A percentile compares a stretch with the other conserved stretches of the same genome.
phyloP scores from a whole-genome alignment of 257 asterid species.

The Jacaranda mimosifolia region DNA sequence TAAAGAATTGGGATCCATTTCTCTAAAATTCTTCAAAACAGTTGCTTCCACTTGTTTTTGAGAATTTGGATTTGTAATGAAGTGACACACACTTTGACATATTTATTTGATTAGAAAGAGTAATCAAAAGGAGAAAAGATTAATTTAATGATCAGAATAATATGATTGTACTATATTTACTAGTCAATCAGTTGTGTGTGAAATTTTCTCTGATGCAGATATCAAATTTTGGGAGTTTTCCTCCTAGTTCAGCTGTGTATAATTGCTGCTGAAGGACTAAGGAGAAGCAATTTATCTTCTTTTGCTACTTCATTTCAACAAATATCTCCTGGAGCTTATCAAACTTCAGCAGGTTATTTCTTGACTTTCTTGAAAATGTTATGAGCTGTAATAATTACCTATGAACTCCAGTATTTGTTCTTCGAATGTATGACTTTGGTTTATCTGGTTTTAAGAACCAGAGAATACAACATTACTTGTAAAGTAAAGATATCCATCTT shows the following conservation, averaged over 20 bases:
- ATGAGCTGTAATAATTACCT: neutral
- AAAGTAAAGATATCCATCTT: slow-evolving; percentile 13
- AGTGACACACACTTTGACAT: neutral
- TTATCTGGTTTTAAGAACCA: slow-evolving; percentile 10
- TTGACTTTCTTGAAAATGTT: slow-evolving; percentile 10
- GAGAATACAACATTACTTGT: neutral
- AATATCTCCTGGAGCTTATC: slow-evolving; percentile 75
- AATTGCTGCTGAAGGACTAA: slow-evolving; percentile 88
- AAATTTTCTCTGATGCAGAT: slow-evolving; percentile 59
- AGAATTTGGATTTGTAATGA: too few relatives aligned
- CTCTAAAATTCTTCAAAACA: too few relatives aligned
- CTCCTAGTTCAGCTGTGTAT: slow-evolving; percentile 95
- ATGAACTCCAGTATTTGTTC: neutral
- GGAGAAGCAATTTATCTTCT: slow-evolving; percentile 88
- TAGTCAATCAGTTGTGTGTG: slow-evolving; percentile 7
- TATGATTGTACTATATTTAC: too few relatives aligned
- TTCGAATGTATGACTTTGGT: neutral
- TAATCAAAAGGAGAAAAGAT: neutral
- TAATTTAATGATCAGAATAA: neutral
- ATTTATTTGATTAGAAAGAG: slow-evolving; percentile 10
- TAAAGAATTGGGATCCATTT: too few relatives aligned
- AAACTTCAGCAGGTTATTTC: slow-evolving; percentile 70
- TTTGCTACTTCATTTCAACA: slow-evolving; percentile 79
- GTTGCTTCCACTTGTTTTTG: too few relatives aligned
- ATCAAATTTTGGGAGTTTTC: slow-evolving; percentile 96